Evolutionary conservation across 1,139 yeast species (phyloP).

Genomic region (Suhomyces terraborum): DNA sequence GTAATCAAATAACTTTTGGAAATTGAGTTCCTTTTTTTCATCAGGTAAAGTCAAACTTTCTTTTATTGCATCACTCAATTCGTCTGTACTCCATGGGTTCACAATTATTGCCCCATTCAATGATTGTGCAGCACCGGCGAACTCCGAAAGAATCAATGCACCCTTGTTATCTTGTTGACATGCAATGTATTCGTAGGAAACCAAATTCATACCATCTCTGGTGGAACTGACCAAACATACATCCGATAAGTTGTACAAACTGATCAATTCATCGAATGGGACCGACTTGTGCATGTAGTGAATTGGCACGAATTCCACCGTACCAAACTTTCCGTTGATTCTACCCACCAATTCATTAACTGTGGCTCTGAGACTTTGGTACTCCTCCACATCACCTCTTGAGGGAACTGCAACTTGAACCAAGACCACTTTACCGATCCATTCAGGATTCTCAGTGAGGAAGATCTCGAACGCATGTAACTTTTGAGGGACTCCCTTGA

Average conservation of each 20-base stretch:
- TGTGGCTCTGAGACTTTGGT: conserved; percentile 88
- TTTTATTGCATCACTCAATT: conserved; percentile 78
- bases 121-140: conserved; percentile 99
- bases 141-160: conserved; percentile 82
- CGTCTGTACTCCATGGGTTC: conserved; percentile 98
- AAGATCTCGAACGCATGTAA: conserved; percentile 94
- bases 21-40: conserved; percentile 76
- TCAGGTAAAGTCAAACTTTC: conserved; percentile 85
- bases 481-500: conserved; percentile 97
- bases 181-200: conserved; percentile 93
- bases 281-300: conserved; percentile 94
- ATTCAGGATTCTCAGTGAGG: conserved; percentile 90
- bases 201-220: conserved; percentile 98
- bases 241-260: conserved; percentile 82
- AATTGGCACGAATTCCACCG: conserved; percentile 96
- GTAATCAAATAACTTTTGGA: conserved; percentile 79
- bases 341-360: conserved; percentile 97
- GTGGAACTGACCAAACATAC: conserved; percentile 93
- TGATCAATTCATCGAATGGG: conserved; percentile 85
- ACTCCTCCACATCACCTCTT: conserved; percentile 97
- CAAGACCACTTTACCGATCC: conserved; percentile 95
- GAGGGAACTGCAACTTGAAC: conserved; percentile 98
- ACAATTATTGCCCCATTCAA: conserved; percentile 91
- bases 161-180: conserved; percentile 91
- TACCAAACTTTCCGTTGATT: conserved; percentile 94